A percentile compares a stretch with the other conserved stretches of the same genome.
Evolutionary conservation across 2,329 filamentous ascomycete genomes (phyloP).

Genomic region (Colletotrichum chlorophyti): DNA sequence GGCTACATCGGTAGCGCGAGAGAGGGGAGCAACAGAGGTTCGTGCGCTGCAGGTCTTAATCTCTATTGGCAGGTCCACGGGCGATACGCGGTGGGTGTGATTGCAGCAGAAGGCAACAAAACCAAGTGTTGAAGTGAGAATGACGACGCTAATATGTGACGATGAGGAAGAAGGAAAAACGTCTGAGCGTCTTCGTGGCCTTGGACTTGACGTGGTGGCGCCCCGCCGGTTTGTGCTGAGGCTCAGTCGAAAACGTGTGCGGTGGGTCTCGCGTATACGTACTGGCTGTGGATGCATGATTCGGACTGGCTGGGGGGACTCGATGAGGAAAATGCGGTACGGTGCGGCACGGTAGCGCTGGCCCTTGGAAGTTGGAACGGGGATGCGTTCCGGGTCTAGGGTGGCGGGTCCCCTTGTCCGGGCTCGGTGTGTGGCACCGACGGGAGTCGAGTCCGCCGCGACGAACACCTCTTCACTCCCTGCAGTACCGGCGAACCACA

Average conservation of each 20-base stretch:
- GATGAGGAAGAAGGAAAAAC: neutral
- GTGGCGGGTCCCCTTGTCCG: neutral
- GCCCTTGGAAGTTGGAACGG: slow-evolving; percentile 5
- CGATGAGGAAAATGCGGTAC: neutral
- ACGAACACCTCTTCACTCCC: no score
- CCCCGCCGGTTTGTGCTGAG: slow-evolving; percentile 5
- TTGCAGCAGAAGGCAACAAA: neutral
- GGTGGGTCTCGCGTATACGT: neutral
- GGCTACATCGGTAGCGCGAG: neutral
- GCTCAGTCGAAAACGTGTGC: neutral
- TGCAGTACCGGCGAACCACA: neutral
- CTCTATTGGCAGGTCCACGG: neutral
- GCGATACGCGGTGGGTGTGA: slow-evolving; percentile 4
- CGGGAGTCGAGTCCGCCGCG: neutral
- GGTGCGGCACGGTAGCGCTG: neutral
- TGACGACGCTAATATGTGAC: slow-evolving; percentile 1
- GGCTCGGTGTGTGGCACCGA: slow-evolving; percentile 13
- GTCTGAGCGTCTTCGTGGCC: slow-evolving; percentile 24
- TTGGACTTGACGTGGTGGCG: slow-evolving; percentile 1
- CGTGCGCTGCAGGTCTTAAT: slow-evolving; percentile 17
- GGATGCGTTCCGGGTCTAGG: slow-evolving; percentile 4
- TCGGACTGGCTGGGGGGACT: neutral
- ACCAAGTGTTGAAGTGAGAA: neutral
- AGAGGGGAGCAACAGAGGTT: neutral
- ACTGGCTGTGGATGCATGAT: neutral